A percentile compares a stretch with the other conserved stretches of the same genome.
These are phyloP conservation scores for Durusdinium trenchii DNA, from an alignment of 73 alveolate species.

Conservation along the genomic window DNA sequence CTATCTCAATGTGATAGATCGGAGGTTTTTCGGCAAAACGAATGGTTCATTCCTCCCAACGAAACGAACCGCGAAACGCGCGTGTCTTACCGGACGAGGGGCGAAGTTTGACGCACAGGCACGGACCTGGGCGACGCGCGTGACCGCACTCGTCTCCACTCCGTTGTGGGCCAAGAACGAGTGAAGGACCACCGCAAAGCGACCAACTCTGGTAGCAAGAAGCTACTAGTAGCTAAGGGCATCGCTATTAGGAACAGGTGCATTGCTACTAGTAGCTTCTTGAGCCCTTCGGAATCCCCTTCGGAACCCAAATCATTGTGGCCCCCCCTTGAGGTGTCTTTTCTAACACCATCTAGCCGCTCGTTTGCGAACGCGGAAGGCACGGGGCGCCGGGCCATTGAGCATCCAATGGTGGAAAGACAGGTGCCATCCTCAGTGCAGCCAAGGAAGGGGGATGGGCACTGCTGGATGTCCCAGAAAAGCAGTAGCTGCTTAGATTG, in stretches of 20 bases:
- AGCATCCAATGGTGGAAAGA: constrained; percentile 43
- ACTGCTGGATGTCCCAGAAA: too few relatives aligned
- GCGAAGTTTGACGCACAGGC: constrained; percentile 28
- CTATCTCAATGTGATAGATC: neutral
- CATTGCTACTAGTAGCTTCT: neutral
- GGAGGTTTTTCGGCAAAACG: neutral
- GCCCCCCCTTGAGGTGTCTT: neutral
- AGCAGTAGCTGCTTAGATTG: too few relatives aligned
- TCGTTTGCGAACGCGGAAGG: too few relatives aligned
- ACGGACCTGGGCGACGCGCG: constrained; percentile 44
- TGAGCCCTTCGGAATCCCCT: neutral
- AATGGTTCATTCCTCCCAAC: neutral
- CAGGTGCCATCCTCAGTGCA: neutral
- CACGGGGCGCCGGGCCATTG: constrained; percentile 16
- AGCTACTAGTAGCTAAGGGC: neutral
- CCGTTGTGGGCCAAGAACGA: too few relatives aligned
- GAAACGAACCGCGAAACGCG: neutral
- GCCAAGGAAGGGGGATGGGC: too few relatives aligned
- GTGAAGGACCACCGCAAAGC: too few relatives aligned
- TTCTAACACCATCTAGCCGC: neutral
- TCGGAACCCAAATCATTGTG: neutral
- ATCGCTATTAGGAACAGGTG: neutral
- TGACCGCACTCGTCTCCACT: too few relatives aligned
- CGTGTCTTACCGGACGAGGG: neutral
- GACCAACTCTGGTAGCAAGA: too few relatives aligned